phyloP scores from a whole-genome alignment of 2,329 filamentous ascomycete species.

The Tolypocladium amazonense region DNA sequence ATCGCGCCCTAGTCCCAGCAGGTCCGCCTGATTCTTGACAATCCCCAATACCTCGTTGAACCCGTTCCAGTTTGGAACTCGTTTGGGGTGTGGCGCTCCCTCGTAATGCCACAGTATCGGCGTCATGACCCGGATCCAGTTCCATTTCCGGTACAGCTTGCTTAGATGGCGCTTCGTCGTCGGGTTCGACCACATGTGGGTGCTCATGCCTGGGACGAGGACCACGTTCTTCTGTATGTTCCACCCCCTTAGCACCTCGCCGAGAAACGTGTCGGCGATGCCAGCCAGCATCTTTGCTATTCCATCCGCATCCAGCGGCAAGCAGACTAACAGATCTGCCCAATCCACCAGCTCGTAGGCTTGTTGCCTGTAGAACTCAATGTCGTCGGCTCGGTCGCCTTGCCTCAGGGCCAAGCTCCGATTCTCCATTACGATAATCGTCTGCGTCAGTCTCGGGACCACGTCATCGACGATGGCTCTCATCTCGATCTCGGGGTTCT shows the following conservation, averaged over 20 bases:
- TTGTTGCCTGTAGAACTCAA: constrained; percentile 39
- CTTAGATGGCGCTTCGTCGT: constrained; percentile 79
- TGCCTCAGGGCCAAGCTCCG: constrained; percentile 24
- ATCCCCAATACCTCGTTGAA: constrained; percentile 64
- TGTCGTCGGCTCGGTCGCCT: constrained; percentile 29
- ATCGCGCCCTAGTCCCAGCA: constrained; percentile 63
- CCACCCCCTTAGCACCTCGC: constrained; percentile 79
- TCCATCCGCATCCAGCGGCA: constrained; percentile 74
- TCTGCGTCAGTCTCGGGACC: constrained; percentile 51
- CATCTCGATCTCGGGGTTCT: constrained; percentile 50
- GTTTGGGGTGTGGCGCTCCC: constrained; percentile 34
- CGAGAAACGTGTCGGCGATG: constrained; percentile 67
- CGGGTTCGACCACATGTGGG: constrained; percentile 81
- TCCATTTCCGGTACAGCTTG: constrained; percentile 76
- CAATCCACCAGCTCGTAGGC: constrained; percentile 67
- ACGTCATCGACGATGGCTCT: constrained; percentile 56
- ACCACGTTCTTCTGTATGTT: constrained; percentile 76
- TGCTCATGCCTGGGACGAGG: constrained; percentile 80
- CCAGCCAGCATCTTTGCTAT: constrained; percentile 83
- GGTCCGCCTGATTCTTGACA: constrained; percentile 66
- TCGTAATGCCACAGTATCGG: constrained; percentile 79
- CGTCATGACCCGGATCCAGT: constrained; percentile 72
- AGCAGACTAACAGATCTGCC: constrained; percentile 78
- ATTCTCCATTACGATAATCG: constrained; percentile 50
- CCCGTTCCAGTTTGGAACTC: constrained; percentile 49